Conservation (phyloP, 2,329 filamentous ascomycete species). For the Fusarium cicatricum region DNA sequence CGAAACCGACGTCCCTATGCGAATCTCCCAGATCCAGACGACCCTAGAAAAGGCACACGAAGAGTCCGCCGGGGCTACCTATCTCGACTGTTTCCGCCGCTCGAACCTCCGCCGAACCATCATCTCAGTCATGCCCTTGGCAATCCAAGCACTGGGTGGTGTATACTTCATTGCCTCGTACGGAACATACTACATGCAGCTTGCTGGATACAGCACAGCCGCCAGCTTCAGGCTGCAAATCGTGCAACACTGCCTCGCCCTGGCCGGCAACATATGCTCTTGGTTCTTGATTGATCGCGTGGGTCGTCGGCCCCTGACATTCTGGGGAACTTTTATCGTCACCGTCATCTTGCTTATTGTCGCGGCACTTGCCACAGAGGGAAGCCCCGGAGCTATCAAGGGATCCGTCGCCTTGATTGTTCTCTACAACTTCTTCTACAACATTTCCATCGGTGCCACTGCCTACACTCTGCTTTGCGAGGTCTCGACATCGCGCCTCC, state of each 20-base stretch:
- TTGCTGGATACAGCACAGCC: slow-evolving; percentile 8
- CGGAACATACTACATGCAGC: slow-evolving; percentile 10
- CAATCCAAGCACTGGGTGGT: not conserved
- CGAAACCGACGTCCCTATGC: no score
- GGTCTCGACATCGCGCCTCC: slow-evolving; percentile 7
- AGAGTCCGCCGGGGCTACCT: not conserved
- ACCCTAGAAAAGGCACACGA: no score
- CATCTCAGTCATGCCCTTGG: not conserved
- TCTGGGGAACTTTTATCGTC: slow-evolving; percentile 7
- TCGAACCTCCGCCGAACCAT: not conserved
- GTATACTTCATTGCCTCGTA: slow-evolving; percentile 3
- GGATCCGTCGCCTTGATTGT: no score
- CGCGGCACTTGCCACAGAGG: no score
- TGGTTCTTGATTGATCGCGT: slow-evolving; percentile 7
- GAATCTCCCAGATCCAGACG: no score
- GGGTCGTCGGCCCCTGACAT: slow-evolving; percentile 4
- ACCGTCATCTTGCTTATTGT: no score
- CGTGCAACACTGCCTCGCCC: not conserved
- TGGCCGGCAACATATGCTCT: slow-evolving; percentile 5
- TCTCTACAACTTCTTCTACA: no score
- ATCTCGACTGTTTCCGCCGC: slow-evolving; percentile 4
- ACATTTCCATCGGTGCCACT: slow-evolving; percentile 15
- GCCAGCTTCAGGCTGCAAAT: slow-evolving; percentile 1
- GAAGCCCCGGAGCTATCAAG: no score
- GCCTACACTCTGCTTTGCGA: slow-evolving; percentile 16